These are phyloP conservation scores for Boletus semigastroideus DNA, from an alignment of 1,284 basidiomycete species.

Conservation along the genomic window DNA sequence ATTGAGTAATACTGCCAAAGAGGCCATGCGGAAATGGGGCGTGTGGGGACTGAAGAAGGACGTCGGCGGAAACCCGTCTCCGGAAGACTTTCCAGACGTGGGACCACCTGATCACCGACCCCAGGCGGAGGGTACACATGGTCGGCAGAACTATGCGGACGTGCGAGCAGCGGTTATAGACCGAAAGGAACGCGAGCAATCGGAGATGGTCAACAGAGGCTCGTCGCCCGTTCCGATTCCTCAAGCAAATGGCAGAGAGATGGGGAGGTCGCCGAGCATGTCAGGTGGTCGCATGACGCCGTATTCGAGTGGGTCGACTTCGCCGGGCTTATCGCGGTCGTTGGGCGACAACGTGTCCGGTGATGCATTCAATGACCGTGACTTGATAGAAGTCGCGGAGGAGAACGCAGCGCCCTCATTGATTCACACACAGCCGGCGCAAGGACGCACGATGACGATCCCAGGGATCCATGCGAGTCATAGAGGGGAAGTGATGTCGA, in stretches of 20 bases:
- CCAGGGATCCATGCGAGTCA: constrained; percentile 79
- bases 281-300: constrained; percentile 27
- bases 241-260: constrained; percentile 21
- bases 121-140: constrained; percentile 37
- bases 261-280: constrained; percentile 29
- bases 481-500: constrained; percentile 75
- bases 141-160: constrained; percentile 65
- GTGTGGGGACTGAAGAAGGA: constrained; percentile 72
- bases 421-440: constrained; percentile 68
- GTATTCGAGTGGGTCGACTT: constrained; percentile 25
- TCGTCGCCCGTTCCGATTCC: constrained; percentile 37
- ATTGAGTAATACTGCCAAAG: constrained; percentile 76
- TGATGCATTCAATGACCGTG: constrained; percentile 30
- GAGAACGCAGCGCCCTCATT: constrained; percentile 37
- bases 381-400: constrained; percentile 27
- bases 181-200: constrained; percentile 50
- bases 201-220: constrained; percentile 23
- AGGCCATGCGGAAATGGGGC: constrained; percentile 87
- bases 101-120: constrained; percentile 41
- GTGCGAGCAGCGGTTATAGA: constrained; percentile 68
- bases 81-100: constrained; percentile 47
- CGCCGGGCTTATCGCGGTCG: constrained; percentile 34
- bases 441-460: constrained; percentile 74
- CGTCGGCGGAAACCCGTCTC: constrained; percentile 21
- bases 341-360: constrained; percentile 23